These are phyloP conservation scores for Nelumbo lutea DNA, from an alignment of 164 flowering plant species.

Conservation along the genomic window DNA sequence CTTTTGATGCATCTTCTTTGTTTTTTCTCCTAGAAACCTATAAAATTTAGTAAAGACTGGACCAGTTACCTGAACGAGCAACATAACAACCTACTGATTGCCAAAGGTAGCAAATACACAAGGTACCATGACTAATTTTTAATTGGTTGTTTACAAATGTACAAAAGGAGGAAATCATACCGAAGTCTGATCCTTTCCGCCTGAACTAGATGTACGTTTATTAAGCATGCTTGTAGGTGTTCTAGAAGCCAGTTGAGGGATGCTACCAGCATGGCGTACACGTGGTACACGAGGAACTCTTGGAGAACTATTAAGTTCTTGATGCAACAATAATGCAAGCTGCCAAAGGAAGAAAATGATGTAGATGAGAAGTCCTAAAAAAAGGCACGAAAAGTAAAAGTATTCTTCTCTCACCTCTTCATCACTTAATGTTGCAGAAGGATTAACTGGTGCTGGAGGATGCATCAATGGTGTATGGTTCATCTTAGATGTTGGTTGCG, in stretches of 20 bases:
- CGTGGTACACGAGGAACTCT: constrained; percentile 98
- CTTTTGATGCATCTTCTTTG: constrained; percentile 55
- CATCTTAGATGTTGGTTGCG: constrained; percentile 42
- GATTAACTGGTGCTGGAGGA: constrained; percentile 40
- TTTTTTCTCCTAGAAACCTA: constrained; percentile 71
- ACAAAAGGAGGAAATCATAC: constrained; percentile 33
- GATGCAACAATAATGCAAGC: constrained; percentile 93
- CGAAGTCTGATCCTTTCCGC: constrained; percentile 58
- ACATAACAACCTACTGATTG: not conserved
- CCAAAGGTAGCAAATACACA: not conserved
- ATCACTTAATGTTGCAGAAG: constrained; percentile 67
- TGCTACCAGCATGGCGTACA: constrained; percentile 66
- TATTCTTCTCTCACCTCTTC: constrained; percentile 60
- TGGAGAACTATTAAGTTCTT: constrained; percentile 96
- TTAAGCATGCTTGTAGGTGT: constrained; percentile 52
- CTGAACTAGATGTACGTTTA: constrained; percentile 61
- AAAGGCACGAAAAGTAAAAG: not conserved
- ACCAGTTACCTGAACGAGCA: constrained; percentile 4
- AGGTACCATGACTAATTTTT: not conserved
- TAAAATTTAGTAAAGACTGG: constrained; percentile 9
- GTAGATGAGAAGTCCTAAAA: not conserved
- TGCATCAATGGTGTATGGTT: constrained; percentile 31
- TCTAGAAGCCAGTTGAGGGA: constrained; percentile 66
- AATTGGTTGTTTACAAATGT: not conserved
- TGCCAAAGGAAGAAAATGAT: constrained; percentile 28